These are phyloP conservation scores for Argentina anserina DNA, from an alignment of 306 rosid genomes.

Conservation along the genomic window DNA sequence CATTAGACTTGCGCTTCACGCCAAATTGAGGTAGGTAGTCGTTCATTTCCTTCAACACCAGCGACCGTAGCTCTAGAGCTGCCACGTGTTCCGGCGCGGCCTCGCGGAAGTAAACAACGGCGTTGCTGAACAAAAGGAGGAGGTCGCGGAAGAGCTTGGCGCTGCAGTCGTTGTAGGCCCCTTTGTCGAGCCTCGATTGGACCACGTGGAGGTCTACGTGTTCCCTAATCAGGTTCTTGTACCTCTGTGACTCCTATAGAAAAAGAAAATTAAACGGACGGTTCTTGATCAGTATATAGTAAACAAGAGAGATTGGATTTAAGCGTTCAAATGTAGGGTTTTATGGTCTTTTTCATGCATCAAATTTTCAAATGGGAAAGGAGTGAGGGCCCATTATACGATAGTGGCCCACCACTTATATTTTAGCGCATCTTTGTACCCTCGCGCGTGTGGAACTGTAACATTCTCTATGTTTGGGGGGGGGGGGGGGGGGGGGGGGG, in stretches of 20 bases:
- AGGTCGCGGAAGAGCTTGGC: constrained; percentile 46
- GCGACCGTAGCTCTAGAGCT: constrained; percentile 34
- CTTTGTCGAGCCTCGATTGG: constrained; percentile 36
- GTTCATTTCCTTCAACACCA: constrained; percentile 40
- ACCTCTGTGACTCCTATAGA: constrained; percentile 44
- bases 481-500: neutral
- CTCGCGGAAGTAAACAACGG: constrained; percentile 37
- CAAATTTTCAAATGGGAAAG: neutral
- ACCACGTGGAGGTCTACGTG: constrained; percentile 45
- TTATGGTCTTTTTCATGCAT: neutral
- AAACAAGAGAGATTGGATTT: too few species aligned
- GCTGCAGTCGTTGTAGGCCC: constrained; percentile 23
- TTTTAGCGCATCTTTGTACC: neutral
- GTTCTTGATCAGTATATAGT: neutral
- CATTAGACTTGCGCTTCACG: constrained; percentile 21
- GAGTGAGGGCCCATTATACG: neutral
- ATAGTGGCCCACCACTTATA: neutral
- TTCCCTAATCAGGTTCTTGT: constrained; percentile 38
- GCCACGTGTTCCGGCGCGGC: constrained; percentile 32
- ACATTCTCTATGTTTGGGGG: neutral
- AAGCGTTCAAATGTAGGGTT: neutral
- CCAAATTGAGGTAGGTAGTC: constrained; percentile 8
- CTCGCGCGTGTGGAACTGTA: neutral
- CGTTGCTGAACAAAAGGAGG: constrained; percentile 44
- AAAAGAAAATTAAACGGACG: neutral